Percentiles rank a stretch among this genome's conserved stretches.
phyloP scores from a whole-genome alignment of 805 yeast genomes.

The Tetrapisispora namnaoensis region DNA sequence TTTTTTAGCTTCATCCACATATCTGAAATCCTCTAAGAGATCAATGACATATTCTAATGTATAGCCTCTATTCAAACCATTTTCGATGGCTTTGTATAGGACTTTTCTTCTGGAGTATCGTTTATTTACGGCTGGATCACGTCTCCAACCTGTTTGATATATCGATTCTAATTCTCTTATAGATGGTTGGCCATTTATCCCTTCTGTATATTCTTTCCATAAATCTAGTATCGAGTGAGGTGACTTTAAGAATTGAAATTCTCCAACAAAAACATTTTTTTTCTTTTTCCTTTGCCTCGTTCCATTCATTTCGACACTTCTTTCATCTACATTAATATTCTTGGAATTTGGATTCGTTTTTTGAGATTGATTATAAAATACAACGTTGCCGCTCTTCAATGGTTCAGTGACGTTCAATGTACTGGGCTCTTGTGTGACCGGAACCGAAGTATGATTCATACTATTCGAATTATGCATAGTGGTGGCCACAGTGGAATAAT shows the following conservation, averaged over 20 bases:
- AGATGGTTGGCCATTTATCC: constrained; percentile 43
- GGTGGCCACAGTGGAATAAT: background rate
- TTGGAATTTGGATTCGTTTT: background rate
- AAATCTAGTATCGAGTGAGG: constrained; percentile 42
- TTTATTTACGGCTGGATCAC: constrained; percentile 43
- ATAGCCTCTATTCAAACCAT: constrained; percentile 37
- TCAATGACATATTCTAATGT: constrained; percentile 35
- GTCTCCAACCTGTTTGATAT: constrained; percentile 47
- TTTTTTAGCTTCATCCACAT: constrained; percentile 33
- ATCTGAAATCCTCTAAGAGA: constrained; percentile 39
- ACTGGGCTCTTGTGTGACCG: background rate
- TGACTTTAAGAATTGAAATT: constrained; percentile 33
- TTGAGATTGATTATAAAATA: background rate
- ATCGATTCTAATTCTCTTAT: constrained; percentile 39
- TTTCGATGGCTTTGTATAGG: constrained; percentile 46
- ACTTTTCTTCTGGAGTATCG: constrained; percentile 45
- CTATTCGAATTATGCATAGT: constrained; percentile 1
- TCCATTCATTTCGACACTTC: background rate
- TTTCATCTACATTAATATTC: background rate
- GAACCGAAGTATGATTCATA: background rate
- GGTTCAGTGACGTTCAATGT: background rate
- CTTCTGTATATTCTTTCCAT: constrained; percentile 49
- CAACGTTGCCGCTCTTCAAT: background rate
- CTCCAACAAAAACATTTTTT: constrained; percentile 25
- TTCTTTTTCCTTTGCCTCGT: constrained; percentile 8